A percentile compares a stretch with the other conserved stretches of the same genome.
Evolutionary conservation across 331 rosid species (phyloP).

Genomic region (Stylosanthes scabra): DNA sequence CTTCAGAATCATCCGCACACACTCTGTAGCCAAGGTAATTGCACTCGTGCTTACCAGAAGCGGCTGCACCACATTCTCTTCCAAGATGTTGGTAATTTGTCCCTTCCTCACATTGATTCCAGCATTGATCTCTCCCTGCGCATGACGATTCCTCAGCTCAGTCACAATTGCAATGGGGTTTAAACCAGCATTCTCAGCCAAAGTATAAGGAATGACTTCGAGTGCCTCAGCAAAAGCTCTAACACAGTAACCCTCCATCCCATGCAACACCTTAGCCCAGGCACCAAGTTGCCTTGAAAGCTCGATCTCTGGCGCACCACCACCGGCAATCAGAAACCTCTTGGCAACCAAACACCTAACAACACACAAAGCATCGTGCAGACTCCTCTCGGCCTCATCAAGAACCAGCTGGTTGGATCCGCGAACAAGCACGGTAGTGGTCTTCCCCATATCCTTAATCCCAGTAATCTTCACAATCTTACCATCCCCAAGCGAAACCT

Average conservation of each 20-base stretch:
- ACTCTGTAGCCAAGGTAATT: conserved; percentile 90
- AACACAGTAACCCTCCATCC: conserved; percentile 96
- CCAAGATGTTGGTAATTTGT: conserved; percentile 94
- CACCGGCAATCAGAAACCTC: conserved; percentile 95
- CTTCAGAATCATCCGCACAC: conserved; percentile 99
- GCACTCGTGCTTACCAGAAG: conserved; percentile 98
- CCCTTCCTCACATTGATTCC: conserved; percentile 99
- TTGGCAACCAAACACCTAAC: conserved; percentile 93
- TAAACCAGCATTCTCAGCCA: conserved; percentile 97
- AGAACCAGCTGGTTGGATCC: conserved; percentile 89
- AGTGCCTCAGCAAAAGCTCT: conserved; percentile 95
- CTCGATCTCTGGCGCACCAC: conserved; percentile 99
- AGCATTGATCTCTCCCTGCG: conserved; percentile 89
- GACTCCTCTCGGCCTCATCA: conserved; percentile 93
- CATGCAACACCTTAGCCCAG: conserved; percentile 98
- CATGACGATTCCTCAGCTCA: conserved; percentile 97
- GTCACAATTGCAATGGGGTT: conserved; percentile 93
- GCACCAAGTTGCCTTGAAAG: conserved; percentile 96
- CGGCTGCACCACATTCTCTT: conserved; percentile 99
- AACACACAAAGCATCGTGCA: conserved; percentile 98
- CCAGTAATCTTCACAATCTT: conserved; percentile 94
- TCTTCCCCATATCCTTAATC: conserved; percentile 94
- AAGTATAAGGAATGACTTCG: conserved; percentile 94
- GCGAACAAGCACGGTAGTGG: conserved; percentile 86
- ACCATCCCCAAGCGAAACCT: conserved; percentile 88